Base-by-base conservation (phyloP, 2,329 filamentous ascomycete species). In the Tolypocladium endophyticum region DNA sequence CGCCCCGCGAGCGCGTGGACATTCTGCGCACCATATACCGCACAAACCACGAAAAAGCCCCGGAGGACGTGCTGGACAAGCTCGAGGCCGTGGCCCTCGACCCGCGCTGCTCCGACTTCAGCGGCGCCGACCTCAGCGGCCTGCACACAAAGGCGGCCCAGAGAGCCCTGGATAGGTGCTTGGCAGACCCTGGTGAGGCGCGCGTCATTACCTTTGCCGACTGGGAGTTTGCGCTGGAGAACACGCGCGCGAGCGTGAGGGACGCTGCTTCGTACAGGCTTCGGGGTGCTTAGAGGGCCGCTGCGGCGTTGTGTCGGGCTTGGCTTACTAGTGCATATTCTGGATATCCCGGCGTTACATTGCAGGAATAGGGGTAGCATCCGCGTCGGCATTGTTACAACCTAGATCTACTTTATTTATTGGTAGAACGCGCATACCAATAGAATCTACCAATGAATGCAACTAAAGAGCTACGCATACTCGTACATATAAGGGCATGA, bases 1-100 rank as follows among this genome's bases (percentile, higher is more conserved):
- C 85, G 33, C 79, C 87, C 0, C 80, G 86, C 9, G 92, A 96
- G 70, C 83, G 94, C 18, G 89, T 89, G 0, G 91, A 95, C 60
- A 99, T 99, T 62, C 78, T 99, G 28, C 81, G 81, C 59, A 90
- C 92, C 36, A 76, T 86, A 33, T 84, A 81, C 66, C 74, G 75
- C 60, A 82, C 79, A 54, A 68, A 67, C n/a, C 71, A 73, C 56
- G 64, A 71, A 14, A 63, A 69, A 12, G 68, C 67, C 18, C 61
- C 63, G 1, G 61, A 85, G 11, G 76, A 82, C 5, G 81, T 81
- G 58, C 71, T 77, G 14, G 77, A 82, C 0, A 75, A 78, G 1
- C 74, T 94, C 1, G 83, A 83, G 3, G 73, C 74, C 3, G 79
- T 96, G 5, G 93, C 90, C 0, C 78, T 82, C 38, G 86, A 88